These are phyloP conservation scores for Linum lewisii DNA, from an alignment of 345 rosid species.

Conservation along the genomic window DNA sequence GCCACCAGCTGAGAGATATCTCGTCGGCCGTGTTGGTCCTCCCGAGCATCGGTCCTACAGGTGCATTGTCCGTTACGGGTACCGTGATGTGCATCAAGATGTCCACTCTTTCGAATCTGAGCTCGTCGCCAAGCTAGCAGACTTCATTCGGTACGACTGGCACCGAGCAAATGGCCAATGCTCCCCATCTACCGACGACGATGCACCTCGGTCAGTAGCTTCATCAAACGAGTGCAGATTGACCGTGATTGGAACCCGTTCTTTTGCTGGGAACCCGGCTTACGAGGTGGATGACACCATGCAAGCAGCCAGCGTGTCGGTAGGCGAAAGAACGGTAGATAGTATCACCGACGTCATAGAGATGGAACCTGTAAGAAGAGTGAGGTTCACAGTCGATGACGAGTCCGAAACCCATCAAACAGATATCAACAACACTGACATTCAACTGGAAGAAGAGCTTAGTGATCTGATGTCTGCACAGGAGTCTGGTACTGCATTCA, in stretches of 20 bases:
- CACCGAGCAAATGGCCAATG: constrained; percentile 9
- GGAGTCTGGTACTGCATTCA: constrained; percentile 80
- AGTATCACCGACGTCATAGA: constrained; percentile 62
- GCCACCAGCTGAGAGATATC: constrained; percentile 84
- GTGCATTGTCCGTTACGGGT: constrained; percentile 85
- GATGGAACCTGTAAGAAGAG: constrained; percentile 57
- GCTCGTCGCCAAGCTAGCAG: constrained; percentile 53
- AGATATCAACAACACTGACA: constrained; percentile 16
- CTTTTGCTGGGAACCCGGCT: constrained; percentile 28
- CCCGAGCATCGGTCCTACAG: constrained; percentile 75
- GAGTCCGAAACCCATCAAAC: constrained; percentile 26
- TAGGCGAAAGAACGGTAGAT: constrained; percentile 54
- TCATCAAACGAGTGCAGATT: constrained; percentile 56
- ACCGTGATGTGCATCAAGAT: constrained; percentile 94
- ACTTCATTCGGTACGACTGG: constrained; percentile 77
- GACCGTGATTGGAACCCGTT: constrained; percentile 67
- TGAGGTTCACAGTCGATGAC: constrained; percentile 60
- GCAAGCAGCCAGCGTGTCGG: constrained; percentile 62
- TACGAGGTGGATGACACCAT: constrained; percentile 52
- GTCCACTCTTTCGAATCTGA: constrained; percentile 80
- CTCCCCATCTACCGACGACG: constrained; percentile 12
- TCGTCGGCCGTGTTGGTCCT: constrained; percentile 92
- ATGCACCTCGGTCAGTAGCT: constrained; percentile 26
- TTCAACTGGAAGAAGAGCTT: constrained; percentile 49
- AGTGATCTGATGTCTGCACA: constrained; percentile 60